Percentiles rank a stretch among this genome's conserved stretches.
Conservation (phyloP, 768 basidiomycete species). For the Pisolithus microcarpus region DNA sequence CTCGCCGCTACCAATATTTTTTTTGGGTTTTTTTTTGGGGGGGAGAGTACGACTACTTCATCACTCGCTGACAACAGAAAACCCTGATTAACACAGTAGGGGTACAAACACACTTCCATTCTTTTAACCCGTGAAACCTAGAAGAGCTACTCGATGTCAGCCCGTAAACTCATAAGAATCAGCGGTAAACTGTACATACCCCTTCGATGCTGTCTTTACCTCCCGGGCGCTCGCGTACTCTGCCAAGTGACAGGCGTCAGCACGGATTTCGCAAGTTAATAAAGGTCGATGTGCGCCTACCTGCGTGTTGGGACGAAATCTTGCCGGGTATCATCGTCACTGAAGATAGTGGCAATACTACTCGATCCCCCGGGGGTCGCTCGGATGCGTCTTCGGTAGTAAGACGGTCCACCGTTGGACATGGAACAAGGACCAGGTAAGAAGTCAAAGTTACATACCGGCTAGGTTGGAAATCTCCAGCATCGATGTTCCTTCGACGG, state of each 20-base stretch:
- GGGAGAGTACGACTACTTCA: background rate
- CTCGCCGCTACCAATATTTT: constrained; percentile 62
- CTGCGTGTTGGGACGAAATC: constrained; percentile 66
- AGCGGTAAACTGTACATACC: constrained; percentile 18
- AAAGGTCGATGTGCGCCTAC: constrained; percentile 27
- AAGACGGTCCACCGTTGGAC: constrained; percentile 1
- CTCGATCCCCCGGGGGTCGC: constrained; percentile 24
- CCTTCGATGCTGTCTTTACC: constrained; percentile 53
- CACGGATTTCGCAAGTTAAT: background rate
- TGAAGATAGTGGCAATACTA: constrained; percentile 38
- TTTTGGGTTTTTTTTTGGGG: constrained; percentile 4
- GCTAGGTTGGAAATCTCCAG: constrained; percentile 35
- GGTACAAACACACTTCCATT: too few species aligned
- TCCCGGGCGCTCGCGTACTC: constrained; percentile 63
- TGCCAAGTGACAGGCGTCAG: constrained; percentile 14
- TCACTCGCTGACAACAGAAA: background rate
- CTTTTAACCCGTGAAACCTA: background rate
- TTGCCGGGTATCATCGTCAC: constrained; percentile 29
- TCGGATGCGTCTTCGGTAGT: constrained; percentile 25
- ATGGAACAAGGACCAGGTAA: background rate
- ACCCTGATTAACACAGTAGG: too few species aligned
- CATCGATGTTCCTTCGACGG: background rate
- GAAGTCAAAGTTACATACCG: constrained; percentile 31
- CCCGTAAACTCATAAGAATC: background rate
- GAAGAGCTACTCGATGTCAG: constrained; percentile 22